phyloP scores from a whole-genome alignment of 2,329 filamentous ascomycete genomes.

The Alternaria angustiovoidea region DNA sequence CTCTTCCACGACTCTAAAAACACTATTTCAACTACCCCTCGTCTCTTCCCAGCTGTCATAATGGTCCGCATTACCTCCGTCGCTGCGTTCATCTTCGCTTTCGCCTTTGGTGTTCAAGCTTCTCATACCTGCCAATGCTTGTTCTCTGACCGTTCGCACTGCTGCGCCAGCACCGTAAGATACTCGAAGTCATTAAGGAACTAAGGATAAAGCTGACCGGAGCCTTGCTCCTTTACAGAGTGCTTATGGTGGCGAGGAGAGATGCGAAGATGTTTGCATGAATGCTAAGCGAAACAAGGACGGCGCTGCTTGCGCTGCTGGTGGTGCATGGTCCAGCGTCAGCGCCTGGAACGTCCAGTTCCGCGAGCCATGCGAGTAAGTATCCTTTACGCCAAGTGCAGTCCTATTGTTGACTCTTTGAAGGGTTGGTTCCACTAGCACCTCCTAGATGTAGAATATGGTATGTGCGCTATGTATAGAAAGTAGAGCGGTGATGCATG shows the following conservation, averaged over 20 bases:
- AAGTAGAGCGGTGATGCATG: neutral
- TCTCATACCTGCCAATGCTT: constrained; percentile 1
- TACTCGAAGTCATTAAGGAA: neutral
- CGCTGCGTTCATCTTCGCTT: neutral
- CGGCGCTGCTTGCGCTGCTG: neutral
- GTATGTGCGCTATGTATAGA: neutral
- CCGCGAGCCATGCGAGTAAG: neutral
- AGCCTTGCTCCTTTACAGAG: neutral
- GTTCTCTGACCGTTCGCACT: neutral
- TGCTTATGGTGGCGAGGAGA: neutral
- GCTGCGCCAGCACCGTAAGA: neutral
- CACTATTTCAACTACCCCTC: neutral
- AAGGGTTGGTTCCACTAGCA: neutral
- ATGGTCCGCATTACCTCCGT: constrained; percentile 1
- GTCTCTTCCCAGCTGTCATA: neutral
- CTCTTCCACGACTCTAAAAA: neutral
- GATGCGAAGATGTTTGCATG: neutral
- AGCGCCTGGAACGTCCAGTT: neutral
- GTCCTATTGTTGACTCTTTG: neutral
- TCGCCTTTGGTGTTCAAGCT: constrained; percentile 2
- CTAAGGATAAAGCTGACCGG: neutral
- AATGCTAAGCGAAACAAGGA: neutral
- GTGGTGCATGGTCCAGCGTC: neutral
- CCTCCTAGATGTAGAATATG: neutral
- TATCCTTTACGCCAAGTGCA: neutral